phyloP scores from a whole-genome alignment of 768 basidiomycete genomes.

The Lactarius akahatsu region DNA sequence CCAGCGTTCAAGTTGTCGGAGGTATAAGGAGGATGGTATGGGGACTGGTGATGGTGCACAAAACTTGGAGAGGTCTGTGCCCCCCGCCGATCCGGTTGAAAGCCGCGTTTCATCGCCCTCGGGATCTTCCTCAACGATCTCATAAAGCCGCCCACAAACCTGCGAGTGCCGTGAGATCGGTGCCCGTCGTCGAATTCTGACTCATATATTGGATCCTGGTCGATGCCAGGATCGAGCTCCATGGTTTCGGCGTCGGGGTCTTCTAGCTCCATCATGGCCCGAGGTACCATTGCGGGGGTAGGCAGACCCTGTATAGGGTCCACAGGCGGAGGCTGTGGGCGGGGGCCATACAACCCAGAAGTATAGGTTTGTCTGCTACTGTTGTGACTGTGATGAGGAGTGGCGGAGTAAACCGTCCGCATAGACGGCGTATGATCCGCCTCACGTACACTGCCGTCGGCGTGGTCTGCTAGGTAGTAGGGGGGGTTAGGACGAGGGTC shows the following conservation, averaged over 20 bases:
- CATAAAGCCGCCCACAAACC: conserved; percentile 29
- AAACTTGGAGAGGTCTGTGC: conserved; percentile 11
- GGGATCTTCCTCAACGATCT: conserved; percentile 24
- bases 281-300: conserved; percentile 2
- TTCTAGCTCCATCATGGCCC: conserved; percentile 15
- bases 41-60: conserved; percentile 1
- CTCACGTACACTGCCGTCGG: conserved; percentile 6
- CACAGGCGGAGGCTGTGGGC: conserved; percentile 15
- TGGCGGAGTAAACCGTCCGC: background rate
- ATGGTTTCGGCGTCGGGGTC: conserved; percentile 22
- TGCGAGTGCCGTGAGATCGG: conserved; percentile 1
- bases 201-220: background rate
- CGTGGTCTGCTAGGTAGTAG: conserved; percentile 5
- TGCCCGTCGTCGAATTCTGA: conserved; percentile 16
- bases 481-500: conserved; percentile 3
- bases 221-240: conserved; percentile 20
- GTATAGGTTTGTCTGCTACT: conserved; percentile 19
- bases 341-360: conserved; percentile 22
- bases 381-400: conserved; percentile 22
- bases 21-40: conserved; percentile 6
- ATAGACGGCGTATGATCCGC: conserved; percentile 19
- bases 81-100: conserved; percentile 13
- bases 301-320: conserved; percentile 18
- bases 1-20: background rate
- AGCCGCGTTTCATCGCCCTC: conserved; percentile 22